phyloP scores from a whole-genome alignment of 2,329 filamentous ascomycete species.

The Aspergillus hortae region DNA sequence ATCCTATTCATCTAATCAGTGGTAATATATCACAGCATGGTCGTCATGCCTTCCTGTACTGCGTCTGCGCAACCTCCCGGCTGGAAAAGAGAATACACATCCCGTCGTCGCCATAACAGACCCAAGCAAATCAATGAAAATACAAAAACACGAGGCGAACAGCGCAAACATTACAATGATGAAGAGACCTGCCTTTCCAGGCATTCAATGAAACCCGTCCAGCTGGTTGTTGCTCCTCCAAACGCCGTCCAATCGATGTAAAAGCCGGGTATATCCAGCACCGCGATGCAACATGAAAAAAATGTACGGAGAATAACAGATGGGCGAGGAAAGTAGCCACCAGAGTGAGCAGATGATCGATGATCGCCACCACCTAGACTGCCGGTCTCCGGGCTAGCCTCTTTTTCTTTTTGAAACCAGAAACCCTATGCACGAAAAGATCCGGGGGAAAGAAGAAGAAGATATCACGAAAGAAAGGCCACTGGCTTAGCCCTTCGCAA shows the following conservation, averaged over 20 bases:
- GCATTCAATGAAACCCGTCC: conserved; percentile 5
- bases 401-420: conserved; percentile 12
- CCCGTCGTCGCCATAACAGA: not conserved
- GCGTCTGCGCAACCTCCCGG: not conserved
- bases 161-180: not conserved
- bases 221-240: conserved; percentile 12
- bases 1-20: conserved; percentile 1
- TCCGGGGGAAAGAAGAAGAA: conserved; percentile 5
- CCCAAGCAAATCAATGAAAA: conserved; percentile 11
- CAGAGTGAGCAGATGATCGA: conserved; percentile 1
- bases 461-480: conserved; percentile 11
- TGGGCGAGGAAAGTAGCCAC: conserved; percentile 14
- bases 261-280: conserved; percentile 49
- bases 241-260: conserved; percentile 39
- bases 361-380: conserved; percentile 7
- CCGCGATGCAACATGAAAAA: conserved; percentile 40
- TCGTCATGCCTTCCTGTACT: not conserved
- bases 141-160: conserved; percentile 2
- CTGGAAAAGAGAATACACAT: not conserved
- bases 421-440: conserved; percentile 20
- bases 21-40: not conserved
- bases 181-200: not conserved
- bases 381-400: conserved; percentile 10
- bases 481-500: conserved; percentile 18
- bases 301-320: conserved; percentile 33